Evolutionary conservation across 257 asterid species (phyloP), one percentile per base, ranked within the genome.

Genomic region (Apocynum venetum): DNA sequence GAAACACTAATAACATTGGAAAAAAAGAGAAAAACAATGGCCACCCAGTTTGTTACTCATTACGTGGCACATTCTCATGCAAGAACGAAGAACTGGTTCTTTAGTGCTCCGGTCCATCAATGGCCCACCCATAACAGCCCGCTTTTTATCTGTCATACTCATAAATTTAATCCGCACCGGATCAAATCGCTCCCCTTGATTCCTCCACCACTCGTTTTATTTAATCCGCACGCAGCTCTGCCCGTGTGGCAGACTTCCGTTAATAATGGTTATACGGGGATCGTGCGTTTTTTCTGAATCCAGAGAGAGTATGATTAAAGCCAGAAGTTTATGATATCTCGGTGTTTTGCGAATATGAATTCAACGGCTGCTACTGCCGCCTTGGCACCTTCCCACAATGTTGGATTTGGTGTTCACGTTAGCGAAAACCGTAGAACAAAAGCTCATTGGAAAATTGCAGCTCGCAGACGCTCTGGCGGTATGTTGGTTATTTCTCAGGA

Each of bases 341-440:
- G 35, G 7, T 44, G 19, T 49, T 76, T 41, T 17, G 52, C 41
- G 36, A 38, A 53, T 11, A 69, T 70, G 76, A 43, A 19, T 60
- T 56, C 65, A 31, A 59, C 79, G 1, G 64, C 73, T 36, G 46
- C 75, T 77, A 48, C 81, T 44, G 53, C 68, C 41, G 67, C 72
- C 25, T 72, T 71, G 43, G 65, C 77, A 47, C 81, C 81, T 71
- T 55, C 19, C 55, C 68, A 55, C 52, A 11, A 61, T 11, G 35
- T 65, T 4, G 67, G 74, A n/a, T 38, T 47, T 4, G 17, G 79
- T 41, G 44, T 40, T 25, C 41, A 40, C 25, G 4, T 76, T 20
- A n/a, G 10, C 6, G 53, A 68, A n/a, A 51, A 12, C 4, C 52
- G 6, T 9, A 55, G 31, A 43, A 36, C 41, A 4, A 43, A 53